Evolutionary conservation across 108 stramenopile genomes (phyloP).

Genomic region (Cyclotella atomus): DNA sequence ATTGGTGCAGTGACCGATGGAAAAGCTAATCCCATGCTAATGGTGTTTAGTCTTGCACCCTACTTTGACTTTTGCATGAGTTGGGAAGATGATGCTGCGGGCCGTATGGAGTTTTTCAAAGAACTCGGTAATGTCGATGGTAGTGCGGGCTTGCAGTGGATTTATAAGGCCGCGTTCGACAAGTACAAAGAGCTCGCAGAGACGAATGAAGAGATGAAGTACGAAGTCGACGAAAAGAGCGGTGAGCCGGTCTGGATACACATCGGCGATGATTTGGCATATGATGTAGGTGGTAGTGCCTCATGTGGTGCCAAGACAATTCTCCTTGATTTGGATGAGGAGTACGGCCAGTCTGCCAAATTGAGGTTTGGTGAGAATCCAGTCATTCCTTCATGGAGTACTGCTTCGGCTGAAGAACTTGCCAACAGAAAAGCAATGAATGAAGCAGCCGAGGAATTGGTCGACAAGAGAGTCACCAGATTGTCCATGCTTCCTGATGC

Average conservation of each 20-base stretch:
- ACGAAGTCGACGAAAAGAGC: conserved; percentile 19
- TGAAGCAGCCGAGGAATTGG: conserved; percentile 68
- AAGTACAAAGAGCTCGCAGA: conserved; percentile 71
- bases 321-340: conserved; percentile 72
- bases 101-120: conserved; percentile 76
- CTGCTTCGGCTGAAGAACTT: conserved; percentile 69
- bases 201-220: conserved; percentile 51
- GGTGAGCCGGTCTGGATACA: conserved; percentile 79
- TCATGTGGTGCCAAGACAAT: conserved; percentile 88
- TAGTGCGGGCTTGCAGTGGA: conserved; percentile 86
- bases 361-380: conserved; percentile 64
- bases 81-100: conserved; percentile 89
- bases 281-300: conserved; percentile 84
- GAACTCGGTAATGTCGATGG: conserved; percentile 68
- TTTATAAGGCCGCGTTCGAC: conserved; percentile 83
- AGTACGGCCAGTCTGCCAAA: conserved; percentile 82
- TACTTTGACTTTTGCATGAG: conserved; percentile 91
- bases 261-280: conserved; percentile 89
- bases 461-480: conserved; percentile 65
- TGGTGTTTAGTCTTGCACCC: conserved; percentile 88
- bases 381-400: conserved; percentile 73
- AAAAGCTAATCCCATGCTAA: conserved; percentile 81
- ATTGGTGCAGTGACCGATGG: conserved; percentile 93
- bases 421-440: conserved; percentile 78
- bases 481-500: conserved; percentile 76